Base-by-base conservation (phyloP, 306 rosid genomes). In the Arachis hypogaea region DNA sequence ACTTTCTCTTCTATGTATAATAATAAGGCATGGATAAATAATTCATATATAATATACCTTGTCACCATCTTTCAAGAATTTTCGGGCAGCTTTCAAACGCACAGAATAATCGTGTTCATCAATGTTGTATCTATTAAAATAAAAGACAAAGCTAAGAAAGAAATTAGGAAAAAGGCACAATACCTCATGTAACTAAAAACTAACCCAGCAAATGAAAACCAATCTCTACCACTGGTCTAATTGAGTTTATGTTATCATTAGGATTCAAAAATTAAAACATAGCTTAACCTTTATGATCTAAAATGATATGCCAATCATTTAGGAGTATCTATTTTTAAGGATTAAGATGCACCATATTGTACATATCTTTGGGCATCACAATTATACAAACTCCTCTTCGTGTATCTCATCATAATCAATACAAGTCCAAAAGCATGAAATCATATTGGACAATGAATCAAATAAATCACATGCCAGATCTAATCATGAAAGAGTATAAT, bases 21-120 rank as follows among this genome's bases (percentile, higher is more conserved):
- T 14, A 72, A 8, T 14, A 47, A 29, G 57, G 46, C 68, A 63
- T 50, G 47, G 33, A 59, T 44, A 52, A 68, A 59, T 59, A 76
- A 41, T 67, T 38, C 16, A 62, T 52, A 77, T 12, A 84, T 33
- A 33, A 33, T 33, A 33, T 33, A 94, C 99, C 99, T 92, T 95
- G 83, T 95, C 99, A 6, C 99, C 99, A 78, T 88, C 98, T 54
- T 83, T 86, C 86, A 95, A 82, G 81, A 95, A 95, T 83, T 88
- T 95, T 85, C 9, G 82, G 22, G 99, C 99, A 83, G 99, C 93
- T 90, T 55, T 95, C 92, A 95, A 88, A 68, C 99, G 99, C 45
- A 95, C 96, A 18, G 98, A 83, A 75, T 95, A 95, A 84, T 95
- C 99, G 85, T 95, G 99, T 66, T 90, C 91, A 73, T 95, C 99